These are phyloP conservation scores for Ceratocystis cubensis DNA, from an alignment of 2,329 filamentous ascomycete species.

Conservation along the genomic window DNA sequence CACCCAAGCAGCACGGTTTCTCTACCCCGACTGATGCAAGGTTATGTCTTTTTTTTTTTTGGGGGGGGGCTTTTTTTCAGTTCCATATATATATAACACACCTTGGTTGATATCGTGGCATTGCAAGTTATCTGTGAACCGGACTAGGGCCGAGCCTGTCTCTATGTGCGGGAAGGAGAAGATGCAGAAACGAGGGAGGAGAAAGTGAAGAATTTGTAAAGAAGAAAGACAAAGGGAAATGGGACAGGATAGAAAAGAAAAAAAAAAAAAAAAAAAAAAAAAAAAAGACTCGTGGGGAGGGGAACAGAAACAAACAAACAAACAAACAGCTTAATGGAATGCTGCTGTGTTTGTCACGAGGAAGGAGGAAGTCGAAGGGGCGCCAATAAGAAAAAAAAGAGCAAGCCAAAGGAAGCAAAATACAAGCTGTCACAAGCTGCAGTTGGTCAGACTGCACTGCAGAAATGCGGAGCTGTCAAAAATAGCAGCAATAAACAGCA, in stretches of 20 bases:
- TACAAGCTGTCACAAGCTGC: neutral
- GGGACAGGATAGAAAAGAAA: neutral
- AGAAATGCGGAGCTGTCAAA: neutral
- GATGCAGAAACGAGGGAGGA: neutral
- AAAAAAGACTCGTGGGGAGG: neutral
- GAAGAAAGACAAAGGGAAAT: neutral
- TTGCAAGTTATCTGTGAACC: constrained; percentile 7
- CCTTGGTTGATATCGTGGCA: constrained; percentile 23
- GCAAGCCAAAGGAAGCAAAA: neutral
- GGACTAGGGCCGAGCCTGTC: constrained; percentile 1
- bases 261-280: neutral
- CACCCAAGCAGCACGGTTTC: no score
- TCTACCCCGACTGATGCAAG: neutral
- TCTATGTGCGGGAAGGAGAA: neutral
- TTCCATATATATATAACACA: constrained; percentile 13
- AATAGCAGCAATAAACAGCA: neutral
- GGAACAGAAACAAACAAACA: neutral
- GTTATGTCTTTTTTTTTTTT: neutral
- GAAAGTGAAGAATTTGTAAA: neutral
- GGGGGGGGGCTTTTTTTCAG: neutral
- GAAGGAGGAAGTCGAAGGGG: neutral
- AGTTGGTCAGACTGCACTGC: neutral
- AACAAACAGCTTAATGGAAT: neutral
- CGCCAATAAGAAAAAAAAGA: neutral
- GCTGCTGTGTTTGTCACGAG: no score